Percentiles rank a stretch among this genome's conserved stretches.
Conservation (phyloP, 2,329 filamentous ascomycete species). For the Sporothrix luriei region DNA sequence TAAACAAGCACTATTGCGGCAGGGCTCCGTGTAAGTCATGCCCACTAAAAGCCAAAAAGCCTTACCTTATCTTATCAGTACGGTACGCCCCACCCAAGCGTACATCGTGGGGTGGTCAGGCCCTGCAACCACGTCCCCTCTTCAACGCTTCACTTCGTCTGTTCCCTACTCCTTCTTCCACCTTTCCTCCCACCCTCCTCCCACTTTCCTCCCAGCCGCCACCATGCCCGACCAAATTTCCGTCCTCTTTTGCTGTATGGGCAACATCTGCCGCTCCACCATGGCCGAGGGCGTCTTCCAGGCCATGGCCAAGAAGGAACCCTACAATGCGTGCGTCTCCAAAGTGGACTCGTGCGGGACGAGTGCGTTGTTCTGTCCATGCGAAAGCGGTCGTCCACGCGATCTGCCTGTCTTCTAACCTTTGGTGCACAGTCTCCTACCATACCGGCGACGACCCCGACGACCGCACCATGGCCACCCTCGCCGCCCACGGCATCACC, state of each 20-base stretch:
- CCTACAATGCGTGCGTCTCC: constrained; percentile 62
- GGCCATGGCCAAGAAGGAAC: constrained; percentile 63
- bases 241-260: constrained; percentile 92
- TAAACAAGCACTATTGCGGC: too few species aligned
- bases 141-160: not conserved
- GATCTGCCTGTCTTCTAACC: too few species aligned
- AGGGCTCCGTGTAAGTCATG: too few species aligned
- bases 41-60: not conserved
- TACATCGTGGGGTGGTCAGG: constrained; percentile 6
- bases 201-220: not conserved
- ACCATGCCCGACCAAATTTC: constrained; percentile 53
- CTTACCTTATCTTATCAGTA: constrained; percentile 12
- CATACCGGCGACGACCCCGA: constrained; percentile 79
- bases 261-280: constrained; percentile 91
- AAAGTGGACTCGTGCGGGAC: constrained; percentile 89
- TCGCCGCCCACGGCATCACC: constrained; percentile 72
- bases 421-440: constrained; percentile 64
- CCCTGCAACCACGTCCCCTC: not conserved
- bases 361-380: constrained; percentile 29
- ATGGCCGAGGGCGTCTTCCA: constrained; percentile 97
- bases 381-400: not conserved
- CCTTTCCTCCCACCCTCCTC: not conserved
- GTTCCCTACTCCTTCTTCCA: not conserved
- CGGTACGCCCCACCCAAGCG: not conserved
- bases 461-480: constrained; percentile 77